Evolutionary conservation across 148 eudicot species (phyloP).

Genomic region (Persicaria maculosa): DNA sequence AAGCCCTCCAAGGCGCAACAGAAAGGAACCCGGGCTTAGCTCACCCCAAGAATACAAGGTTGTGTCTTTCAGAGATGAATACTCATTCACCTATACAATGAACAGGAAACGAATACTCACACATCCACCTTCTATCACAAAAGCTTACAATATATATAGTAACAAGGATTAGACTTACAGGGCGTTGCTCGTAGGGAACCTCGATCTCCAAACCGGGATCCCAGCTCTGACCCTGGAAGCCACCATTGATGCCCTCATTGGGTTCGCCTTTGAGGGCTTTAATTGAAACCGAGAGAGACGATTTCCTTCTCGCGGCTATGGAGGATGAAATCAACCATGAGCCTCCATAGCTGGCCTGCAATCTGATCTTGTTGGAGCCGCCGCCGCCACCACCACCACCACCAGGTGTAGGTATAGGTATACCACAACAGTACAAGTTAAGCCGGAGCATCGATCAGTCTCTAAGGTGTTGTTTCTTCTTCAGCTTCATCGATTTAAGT

Average conservation of each 20-base stretch:
- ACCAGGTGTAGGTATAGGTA: slow-evolving; percentile 14
- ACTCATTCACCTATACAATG: slow-evolving; percentile 74
- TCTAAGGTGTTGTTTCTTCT: not conserved
- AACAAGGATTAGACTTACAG: slow-evolving; percentile 39
- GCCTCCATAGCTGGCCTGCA: slow-evolving; percentile 24
- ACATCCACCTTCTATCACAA: too few relatives aligned
- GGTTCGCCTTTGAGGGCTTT: slow-evolving; percentile 71
- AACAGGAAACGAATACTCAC: not conserved
- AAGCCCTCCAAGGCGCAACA: slow-evolving; percentile 79
- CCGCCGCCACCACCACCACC: too few relatives aligned
- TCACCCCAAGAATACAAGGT: slow-evolving; percentile 94
- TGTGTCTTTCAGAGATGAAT: slow-evolving; percentile 75
- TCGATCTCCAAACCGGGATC: slow-evolving; percentile 86
- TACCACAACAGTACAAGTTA: slow-evolving; percentile 48
- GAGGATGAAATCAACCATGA: slow-evolving; percentile 31
- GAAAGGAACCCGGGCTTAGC: slow-evolving; percentile 62
- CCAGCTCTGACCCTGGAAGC: slow-evolving; percentile 77
- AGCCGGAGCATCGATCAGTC: slow-evolving; percentile 49
- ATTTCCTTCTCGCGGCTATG: slow-evolving; percentile 19
- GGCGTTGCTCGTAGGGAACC: slow-evolving; percentile 94
- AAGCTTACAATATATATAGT: too few relatives aligned
- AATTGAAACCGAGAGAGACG: slow-evolving; percentile 24
- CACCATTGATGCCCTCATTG: slow-evolving; percentile 44
- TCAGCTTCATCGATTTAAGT: not conserved
- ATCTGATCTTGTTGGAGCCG: slow-evolving; percentile 30